Evolutionary conservation across 164 flowering plant species (phyloP).

Genomic region (Nelumbo lutea): DNA sequence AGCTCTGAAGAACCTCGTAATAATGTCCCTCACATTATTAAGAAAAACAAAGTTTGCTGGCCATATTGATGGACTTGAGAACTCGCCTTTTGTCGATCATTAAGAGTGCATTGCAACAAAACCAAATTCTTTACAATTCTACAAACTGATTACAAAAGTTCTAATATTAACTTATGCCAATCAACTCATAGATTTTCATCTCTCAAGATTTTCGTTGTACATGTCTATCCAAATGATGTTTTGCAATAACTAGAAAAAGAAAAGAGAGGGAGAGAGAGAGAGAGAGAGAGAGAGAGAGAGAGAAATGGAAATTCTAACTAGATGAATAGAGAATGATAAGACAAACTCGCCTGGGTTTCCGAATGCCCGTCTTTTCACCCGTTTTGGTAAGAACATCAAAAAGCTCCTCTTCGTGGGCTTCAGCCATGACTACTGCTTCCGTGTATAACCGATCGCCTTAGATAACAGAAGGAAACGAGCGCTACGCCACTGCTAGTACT

Average conservation of each 20-base stretch:
- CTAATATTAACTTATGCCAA: too few relatives aligned
- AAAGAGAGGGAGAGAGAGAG: not conserved
- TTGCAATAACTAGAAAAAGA: not conserved
- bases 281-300: not conserved
- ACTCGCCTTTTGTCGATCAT: too few relatives aligned
- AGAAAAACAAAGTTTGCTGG: too few relatives aligned
- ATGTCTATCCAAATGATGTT: not conserved
- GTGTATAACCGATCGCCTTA: not conserved
- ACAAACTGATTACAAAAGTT: too few relatives aligned
- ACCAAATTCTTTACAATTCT: too few relatives aligned
- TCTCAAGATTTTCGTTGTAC: not conserved
- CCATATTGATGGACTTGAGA: too few relatives aligned
- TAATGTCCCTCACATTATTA: too few relatives aligned
- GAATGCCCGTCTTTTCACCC: slow-evolving; percentile 61
- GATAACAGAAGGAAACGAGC: too few relatives aligned
- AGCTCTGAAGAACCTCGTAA: too few relatives aligned
- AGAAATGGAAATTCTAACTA: not conserved
- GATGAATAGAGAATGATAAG: not conserved
- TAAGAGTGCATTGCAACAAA: too few relatives aligned
- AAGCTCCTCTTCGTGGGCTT: slow-evolving; percentile 37
- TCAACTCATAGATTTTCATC: too few relatives aligned
- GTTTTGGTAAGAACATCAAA: slow-evolving; percentile 71
- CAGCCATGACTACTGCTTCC: not conserved
- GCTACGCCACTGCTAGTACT: too few relatives aligned
- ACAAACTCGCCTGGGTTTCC: slow-evolving; percentile 62